Evolutionary conservation across 2,329 filamentous ascomycete species (phyloP).

Genomic region (Talaromyces amestolkiae): DNA sequence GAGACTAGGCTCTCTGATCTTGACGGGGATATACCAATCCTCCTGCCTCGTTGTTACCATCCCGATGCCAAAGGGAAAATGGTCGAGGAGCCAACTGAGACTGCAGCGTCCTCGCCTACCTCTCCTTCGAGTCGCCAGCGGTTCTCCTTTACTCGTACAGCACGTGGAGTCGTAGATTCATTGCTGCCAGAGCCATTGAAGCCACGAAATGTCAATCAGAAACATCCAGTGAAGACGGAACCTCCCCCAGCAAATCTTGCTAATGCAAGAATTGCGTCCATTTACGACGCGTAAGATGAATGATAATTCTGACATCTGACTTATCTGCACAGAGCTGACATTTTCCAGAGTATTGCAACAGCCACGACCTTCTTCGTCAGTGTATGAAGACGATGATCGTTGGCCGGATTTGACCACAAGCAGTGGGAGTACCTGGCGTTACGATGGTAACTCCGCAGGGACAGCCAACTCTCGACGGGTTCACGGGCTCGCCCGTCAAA

Average conservation of each 20-base stretch:
- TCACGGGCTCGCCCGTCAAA: neutral
- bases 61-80: constrained; percentile 6
- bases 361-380: constrained; percentile 12
- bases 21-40: constrained; percentile 9
- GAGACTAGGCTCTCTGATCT: neutral
- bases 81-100: neutral
- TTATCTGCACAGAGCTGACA: neutral
- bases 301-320: neutral
- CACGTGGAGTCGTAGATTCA: constrained; percentile 15
- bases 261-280: constrained; percentile 2
- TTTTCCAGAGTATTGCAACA: neutral
- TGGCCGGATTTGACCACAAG: constrained; percentile 16
- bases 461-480: neutral
- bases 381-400: constrained; percentile 10
- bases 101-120: neutral
- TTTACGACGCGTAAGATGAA: constrained; percentile 7
- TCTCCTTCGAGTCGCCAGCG: neutral
- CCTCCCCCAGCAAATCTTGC: constrained; percentile 2
- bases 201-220: constrained; percentile 3
- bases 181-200: constrained; percentile 16
- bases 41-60: constrained; percentile 9
- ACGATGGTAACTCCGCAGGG: constrained; percentile 4
- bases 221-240: neutral
- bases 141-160: constrained; percentile 14
- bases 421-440: constrained; percentile 12